Conservation (phyloP, 768 basidiomycete genomes). For the Phallus indusiatus region DNA sequence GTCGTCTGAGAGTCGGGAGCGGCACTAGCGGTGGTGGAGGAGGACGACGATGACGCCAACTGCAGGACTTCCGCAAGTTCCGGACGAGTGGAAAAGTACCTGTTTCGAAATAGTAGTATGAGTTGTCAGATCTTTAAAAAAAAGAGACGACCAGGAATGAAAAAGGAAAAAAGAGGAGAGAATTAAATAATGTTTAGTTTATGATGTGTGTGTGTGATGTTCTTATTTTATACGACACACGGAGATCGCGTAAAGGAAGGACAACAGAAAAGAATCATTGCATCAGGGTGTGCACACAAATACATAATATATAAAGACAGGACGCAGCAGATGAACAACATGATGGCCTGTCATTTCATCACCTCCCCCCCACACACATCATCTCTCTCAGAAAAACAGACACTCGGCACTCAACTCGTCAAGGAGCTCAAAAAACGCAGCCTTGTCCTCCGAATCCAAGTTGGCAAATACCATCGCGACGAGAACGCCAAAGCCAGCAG, state of each 20-base stretch:
- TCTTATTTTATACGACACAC: not conserved
- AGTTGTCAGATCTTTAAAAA: conserved; percentile 1
- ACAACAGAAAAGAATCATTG: conserved; percentile 7
- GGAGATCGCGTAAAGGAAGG: conserved; percentile 10
- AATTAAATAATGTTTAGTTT: too few species aligned
- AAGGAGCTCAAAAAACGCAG: conserved; percentile 71
- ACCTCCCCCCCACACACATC: not conserved
- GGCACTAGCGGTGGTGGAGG: too few species aligned
- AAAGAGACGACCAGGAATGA: not conserved
- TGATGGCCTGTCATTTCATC: not conserved
- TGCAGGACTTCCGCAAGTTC: conserved; percentile 29
- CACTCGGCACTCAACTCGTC: conserved; percentile 51
- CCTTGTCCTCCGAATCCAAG: conserved; percentile 58
- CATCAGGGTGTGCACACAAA: not conserved
- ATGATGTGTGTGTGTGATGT: too few species aligned
- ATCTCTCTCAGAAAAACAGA: not conserved
- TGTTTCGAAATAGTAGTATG: conserved; percentile 22
- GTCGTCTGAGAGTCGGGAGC: not conserved
- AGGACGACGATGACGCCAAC: not conserved
- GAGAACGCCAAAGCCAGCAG: not conserved
- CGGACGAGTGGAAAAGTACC: conserved; percentile 68
- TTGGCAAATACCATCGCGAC: conserved; percentile 60
- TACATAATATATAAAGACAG: not conserved
- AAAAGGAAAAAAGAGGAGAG: not conserved
- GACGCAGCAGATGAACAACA: not conserved